Percentiles rank a stretch among this genome's conserved stretches.
These are phyloP conservation scores for Tremella yokohamensis DNA, from an alignment of 768 basidiomycete species.

Conservation along the genomic window DNA sequence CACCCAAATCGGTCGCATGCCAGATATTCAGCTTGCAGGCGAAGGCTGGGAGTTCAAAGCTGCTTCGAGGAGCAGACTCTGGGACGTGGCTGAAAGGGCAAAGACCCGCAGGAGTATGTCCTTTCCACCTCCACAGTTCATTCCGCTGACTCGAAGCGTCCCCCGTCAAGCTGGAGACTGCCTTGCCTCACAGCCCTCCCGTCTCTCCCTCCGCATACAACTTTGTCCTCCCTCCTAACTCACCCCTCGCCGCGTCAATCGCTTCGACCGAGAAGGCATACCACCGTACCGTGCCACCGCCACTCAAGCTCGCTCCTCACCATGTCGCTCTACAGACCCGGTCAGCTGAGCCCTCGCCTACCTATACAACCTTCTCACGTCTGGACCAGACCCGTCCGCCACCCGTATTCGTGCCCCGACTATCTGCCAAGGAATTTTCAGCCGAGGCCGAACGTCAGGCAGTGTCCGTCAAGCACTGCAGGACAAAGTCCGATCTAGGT, in stretches of 20 bases:
- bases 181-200: conserved; percentile 29
- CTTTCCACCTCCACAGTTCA: not conserved
- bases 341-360: conserved; percentile 41
- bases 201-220: conserved; percentile 24
- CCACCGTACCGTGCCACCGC: not conserved
- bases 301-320: no score
- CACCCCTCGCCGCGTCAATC: conserved; percentile 34
- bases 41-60: not conserved
- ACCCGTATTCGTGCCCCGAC: conserved; percentile 38
- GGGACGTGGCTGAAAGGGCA: conserved; percentile 16
- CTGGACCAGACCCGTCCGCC: conserved; percentile 39
- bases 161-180: conserved; percentile 9
- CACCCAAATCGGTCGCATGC: not conserved
- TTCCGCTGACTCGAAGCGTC: conserved; percentile 6
- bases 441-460: conserved; percentile 9
- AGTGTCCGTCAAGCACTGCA: conserved; percentile 18
- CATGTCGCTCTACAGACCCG: conserved; percentile 22
- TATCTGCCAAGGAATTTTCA: conserved; percentile 35
- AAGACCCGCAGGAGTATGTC: not conserved
- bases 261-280: conserved; percentile 15
- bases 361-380: conserved; percentile 31
- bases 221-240: conserved; percentile 38
- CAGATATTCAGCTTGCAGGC: not conserved
- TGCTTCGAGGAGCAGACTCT: conserved; percentile 1
- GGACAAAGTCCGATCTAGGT: conserved; percentile 25